These are phyloP conservation scores for Pleodorina starrii DNA, from an alignment of 139 green algal genomes.

Conservation along the genomic window DNA sequence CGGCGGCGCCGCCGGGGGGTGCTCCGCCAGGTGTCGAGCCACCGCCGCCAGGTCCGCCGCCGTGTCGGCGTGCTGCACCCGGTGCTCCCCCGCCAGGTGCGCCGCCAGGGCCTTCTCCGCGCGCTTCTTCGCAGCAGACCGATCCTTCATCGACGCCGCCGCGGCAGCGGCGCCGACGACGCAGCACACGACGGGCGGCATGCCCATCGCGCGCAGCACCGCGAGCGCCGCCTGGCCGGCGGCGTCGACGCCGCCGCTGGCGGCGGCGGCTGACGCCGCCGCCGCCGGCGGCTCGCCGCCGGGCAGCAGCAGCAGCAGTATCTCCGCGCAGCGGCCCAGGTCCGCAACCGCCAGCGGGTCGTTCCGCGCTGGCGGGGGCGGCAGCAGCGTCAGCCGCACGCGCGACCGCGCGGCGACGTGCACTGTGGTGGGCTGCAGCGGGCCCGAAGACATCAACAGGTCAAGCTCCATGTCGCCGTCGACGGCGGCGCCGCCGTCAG, in stretches of 20 bases:
- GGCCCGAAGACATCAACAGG: slow-evolving; percentile 34
- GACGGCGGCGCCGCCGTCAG: background rate
- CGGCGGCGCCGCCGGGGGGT: slow-evolving; percentile 57
- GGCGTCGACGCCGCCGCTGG: slow-evolving; percentile 57
- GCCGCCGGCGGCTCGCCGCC: slow-evolving; percentile 53
- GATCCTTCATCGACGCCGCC: slow-evolving; percentile 74
- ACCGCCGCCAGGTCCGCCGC: slow-evolving; percentile 71
- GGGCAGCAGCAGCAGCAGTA: slow-evolving; percentile 78
- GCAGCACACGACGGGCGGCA: slow-evolving; percentile 69
- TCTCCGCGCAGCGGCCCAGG: slow-evolving; percentile 67
- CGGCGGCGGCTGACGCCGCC: no score
- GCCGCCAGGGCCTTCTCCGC: slow-evolving; percentile 72
- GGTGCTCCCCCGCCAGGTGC: slow-evolving; percentile 73
- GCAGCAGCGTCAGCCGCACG: slow-evolving; percentile 79
- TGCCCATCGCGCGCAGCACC: slow-evolving; percentile 82
- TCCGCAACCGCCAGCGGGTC: slow-evolving; percentile 81
- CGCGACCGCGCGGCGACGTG: slow-evolving; percentile 50
- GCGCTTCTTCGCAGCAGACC: slow-evolving; percentile 83
- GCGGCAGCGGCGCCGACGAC: slow-evolving; percentile 24
- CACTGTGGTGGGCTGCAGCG: slow-evolving; percentile 60
- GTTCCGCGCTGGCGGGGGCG: slow-evolving; percentile 63
- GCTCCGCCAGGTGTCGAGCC: slow-evolving; percentile 79
- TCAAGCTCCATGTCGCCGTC: slow-evolving; percentile 28
- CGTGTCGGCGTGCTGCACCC: slow-evolving; percentile 69
- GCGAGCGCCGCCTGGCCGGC: slow-evolving; percentile 69